These are phyloP conservation scores for Plasmodium vinckei DNA, from an alignment of 169 alveolate species.

Conservation along the genomic window DNA sequence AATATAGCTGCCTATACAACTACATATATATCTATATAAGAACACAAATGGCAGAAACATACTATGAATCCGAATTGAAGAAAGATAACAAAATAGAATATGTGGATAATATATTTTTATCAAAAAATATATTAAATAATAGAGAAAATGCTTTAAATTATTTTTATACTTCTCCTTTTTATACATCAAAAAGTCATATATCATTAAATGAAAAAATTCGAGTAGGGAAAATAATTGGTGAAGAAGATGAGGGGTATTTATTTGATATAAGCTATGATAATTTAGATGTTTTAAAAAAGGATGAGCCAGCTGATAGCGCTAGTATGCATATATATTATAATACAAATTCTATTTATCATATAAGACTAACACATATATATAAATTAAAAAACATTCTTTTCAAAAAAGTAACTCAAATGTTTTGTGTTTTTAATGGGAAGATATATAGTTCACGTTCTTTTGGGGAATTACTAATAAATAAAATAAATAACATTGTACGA, in stretches of 20 bases:
- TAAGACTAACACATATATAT: slow-evolving; percentile 47
- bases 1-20: no score
- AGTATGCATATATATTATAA: slow-evolving; percentile 63
- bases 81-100: slow-evolving; percentile 72
- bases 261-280: slow-evolving; percentile 59
- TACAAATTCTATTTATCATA: slow-evolving; percentile 61
- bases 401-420: slow-evolving; percentile 41
- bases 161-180: slow-evolving; percentile 74
- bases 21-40: no score
- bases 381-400: slow-evolving; percentile 29
- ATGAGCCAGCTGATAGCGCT: slow-evolving; percentile 57
- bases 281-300: slow-evolving; percentile 29
- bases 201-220: slow-evolving; percentile 71
- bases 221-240: slow-evolving; percentile 31
- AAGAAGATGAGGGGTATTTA: slow-evolving; percentile 69
- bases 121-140: slow-evolving; percentile 42
- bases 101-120: slow-evolving; percentile 61
- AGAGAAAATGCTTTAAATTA: slow-evolving; percentile 69
- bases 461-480: slow-evolving; percentile 67
- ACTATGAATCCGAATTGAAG: slow-evolving; percentile 53
- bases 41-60: slow-evolving; percentile 7
- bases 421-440: slow-evolving; percentile 70
- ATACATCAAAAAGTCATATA: slow-evolving; percentile 40
- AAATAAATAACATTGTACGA: slow-evolving; percentile 53
- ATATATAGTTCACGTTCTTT: slow-evolving; percentile 61